These are phyloP conservation scores for Podospora didyma DNA, from an alignment of 495 filamentous ascomycete genomes.

Conservation along the genomic window DNA sequence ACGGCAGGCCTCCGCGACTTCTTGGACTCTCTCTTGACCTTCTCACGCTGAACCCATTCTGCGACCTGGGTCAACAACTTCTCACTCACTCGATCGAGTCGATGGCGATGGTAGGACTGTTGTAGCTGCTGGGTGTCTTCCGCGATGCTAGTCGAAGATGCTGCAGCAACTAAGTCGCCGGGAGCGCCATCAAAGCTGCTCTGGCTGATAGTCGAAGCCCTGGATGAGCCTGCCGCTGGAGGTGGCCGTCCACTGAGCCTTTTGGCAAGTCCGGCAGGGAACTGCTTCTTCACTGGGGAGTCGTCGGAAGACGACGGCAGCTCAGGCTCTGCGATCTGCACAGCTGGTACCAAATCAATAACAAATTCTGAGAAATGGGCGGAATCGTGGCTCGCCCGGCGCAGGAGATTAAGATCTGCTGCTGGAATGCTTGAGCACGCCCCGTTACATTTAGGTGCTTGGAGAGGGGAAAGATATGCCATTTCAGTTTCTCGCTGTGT, in stretches of 20 bases:
- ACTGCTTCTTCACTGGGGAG: conserved; percentile 38
- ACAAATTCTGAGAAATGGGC: not conserved
- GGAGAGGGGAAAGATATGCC: too few species aligned
- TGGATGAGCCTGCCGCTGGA: conserved; percentile 30
- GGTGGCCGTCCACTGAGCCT: conserved; percentile 39
- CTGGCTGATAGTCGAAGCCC: conserved; percentile 35
- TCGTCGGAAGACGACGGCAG: conserved; percentile 32
- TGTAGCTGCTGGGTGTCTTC: conserved; percentile 29
- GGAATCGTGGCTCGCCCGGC: not conserved
- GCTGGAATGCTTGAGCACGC: too few species aligned
- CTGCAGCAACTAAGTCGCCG: conserved; percentile 12
- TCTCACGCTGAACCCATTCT: conserved; percentile 78
- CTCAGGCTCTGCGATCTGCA: conserved; percentile 47
- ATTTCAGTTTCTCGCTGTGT: too few species aligned
- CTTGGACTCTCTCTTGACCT: conserved; percentile 54
- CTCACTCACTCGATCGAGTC: conserved; percentile 38
- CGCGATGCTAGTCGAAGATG: conserved; percentile 21
- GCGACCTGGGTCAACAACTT: conserved; percentile 66
- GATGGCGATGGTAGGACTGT: conserved; percentile 31
- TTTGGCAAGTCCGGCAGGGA: conserved; percentile 34
- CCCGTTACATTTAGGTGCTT: too few species aligned
- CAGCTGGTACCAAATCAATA: conserved; percentile 33
- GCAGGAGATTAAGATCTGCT: too few species aligned
- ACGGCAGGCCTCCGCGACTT: conserved; percentile 34
- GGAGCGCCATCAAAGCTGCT: conserved; percentile 25